Evolutionary conservation across 805 yeast genomes (phyloP).

Genomic region (Kregervanrija delftensis): DNA sequence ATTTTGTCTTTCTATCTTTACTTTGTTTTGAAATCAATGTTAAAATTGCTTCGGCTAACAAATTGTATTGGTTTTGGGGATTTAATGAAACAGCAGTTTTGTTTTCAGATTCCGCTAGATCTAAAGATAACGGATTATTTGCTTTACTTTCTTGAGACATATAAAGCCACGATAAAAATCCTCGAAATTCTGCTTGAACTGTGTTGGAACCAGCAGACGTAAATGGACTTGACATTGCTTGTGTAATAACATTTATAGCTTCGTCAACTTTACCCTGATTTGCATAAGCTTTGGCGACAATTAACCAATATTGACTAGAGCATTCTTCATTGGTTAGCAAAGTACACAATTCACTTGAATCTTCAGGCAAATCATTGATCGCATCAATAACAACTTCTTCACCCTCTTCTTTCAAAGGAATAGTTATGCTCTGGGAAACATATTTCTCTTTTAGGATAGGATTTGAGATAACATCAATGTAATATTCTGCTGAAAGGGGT

Average conservation of each 20-base stretch:
- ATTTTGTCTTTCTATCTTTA: constrained; percentile 48
- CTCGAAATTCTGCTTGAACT: constrained; percentile 47
- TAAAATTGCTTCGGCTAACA: constrained; percentile 61
- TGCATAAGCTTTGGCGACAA: constrained; percentile 76
- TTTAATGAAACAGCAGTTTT: constrained; percentile 44
- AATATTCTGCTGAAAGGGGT: constrained; percentile 22
- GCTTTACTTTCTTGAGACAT: constrained; percentile 35
- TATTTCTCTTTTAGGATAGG: constrained; percentile 16
- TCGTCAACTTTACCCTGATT: constrained; percentile 50
- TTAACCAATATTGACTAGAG: constrained; percentile 72
- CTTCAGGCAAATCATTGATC: constrained; percentile 79
- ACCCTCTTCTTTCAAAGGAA: constrained; percentile 70
- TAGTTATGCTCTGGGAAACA: constrained; percentile 27
- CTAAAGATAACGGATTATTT: constrained; percentile 16
- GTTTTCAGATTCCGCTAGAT: constrained; percentile 23
- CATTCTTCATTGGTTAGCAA: constrained; percentile 78
- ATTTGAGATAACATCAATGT: constrained; percentile 17
- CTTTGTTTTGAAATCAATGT: constrained; percentile 62
- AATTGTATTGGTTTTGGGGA: constrained; percentile 34
- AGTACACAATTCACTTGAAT: constrained; percentile 74
- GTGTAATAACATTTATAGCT: constrained; percentile 54
- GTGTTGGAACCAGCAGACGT: constrained; percentile 26
- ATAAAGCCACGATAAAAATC: constrained; percentile 69
- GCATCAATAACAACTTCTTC: constrained; percentile 84
- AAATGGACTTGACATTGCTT: constrained; percentile 42